Conservation (phyloP, 169 alveolate genomes). For the Eimeria zaria region DNA sequence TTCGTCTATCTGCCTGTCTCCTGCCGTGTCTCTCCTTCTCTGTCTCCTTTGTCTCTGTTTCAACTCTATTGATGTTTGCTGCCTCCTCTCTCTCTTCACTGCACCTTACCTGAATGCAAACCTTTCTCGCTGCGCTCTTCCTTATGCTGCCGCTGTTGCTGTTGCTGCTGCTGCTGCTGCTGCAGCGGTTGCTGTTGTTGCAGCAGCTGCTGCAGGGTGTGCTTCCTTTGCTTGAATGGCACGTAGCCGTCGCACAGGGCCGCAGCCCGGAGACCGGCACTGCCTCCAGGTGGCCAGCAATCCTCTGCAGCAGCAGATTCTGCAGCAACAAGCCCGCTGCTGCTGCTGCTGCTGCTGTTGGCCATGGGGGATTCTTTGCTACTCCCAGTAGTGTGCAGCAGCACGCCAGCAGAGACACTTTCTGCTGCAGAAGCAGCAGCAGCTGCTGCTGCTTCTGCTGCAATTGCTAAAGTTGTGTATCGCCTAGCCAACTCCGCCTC, state of each 20-base stretch:
- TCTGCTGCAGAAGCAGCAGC: conserved; percentile 10
- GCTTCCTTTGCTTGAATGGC: neutral
- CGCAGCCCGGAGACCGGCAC: conserved; percentile 45
- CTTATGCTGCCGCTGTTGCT: conserved; percentile 11
- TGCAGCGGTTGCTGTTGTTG: too few species aligned
- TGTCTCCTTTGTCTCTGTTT: neutral
- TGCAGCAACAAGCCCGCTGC: neutral
- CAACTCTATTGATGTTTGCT: neutral
- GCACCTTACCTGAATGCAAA: neutral
- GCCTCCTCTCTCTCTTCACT: neutral
- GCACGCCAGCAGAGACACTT: neutral
- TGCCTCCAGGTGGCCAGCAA: conserved; percentile 35
- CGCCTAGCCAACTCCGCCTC: conserved; percentile 89
- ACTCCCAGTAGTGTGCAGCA: neutral
- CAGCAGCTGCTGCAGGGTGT: conserved; percentile 48
- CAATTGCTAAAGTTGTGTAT: neutral
- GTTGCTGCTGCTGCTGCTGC: conserved; percentile 14
- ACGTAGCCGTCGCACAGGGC: conserved; percentile 29
- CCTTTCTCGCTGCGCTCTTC: conserved; percentile 1
- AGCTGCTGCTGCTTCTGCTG: conserved; percentile 30
- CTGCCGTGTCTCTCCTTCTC: neutral
- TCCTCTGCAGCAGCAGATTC: neutral
- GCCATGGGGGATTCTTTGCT: conserved; percentile 12
- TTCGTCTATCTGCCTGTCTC: neutral
- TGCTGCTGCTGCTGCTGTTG: conserved; percentile 73